Conservation (phyloP, 1,284 basidiomycete genomes). For the Fomitiporia mediterranea region DNA sequence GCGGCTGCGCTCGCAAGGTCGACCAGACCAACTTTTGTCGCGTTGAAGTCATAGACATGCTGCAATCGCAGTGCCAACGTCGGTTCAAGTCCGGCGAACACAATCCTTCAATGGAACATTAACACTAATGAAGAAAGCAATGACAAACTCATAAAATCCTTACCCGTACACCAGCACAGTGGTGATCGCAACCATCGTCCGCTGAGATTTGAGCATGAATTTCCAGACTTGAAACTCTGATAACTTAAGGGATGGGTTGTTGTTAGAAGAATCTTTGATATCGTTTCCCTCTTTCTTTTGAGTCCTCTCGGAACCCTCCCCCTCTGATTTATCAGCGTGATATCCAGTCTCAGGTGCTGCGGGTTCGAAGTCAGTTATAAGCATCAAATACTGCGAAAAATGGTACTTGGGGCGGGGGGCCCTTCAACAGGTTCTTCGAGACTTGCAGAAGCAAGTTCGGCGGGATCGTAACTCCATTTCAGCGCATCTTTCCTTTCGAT, state of each 20-base stretch:
- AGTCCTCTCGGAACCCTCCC: not conserved
- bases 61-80: slow-evolving; percentile 65
- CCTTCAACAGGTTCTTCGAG: no score
- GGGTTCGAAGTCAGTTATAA: no score
- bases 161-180: slow-evolving; percentile 62
- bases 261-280: not conserved
- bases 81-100: slow-evolving; percentile 55
- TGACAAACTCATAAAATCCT: slow-evolving; percentile 19
- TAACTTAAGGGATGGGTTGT: not conserved
- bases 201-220: slow-evolving; percentile 30
- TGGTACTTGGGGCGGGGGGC: no score
- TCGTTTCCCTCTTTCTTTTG: not conserved
- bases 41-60: slow-evolving; percentile 52
- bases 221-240: slow-evolving; percentile 16
- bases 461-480: slow-evolving; percentile 48
- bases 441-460: slow-evolving; percentile 11
- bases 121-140: slow-evolving; percentile 1
- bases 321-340: no score
- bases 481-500: slow-evolving; percentile 60
- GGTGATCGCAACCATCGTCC: slow-evolving; percentile 42
- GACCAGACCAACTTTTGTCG: slow-evolving; percentile 62
- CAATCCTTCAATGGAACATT: slow-evolving; percentile 37
- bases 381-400: no score
- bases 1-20: slow-evolving; percentile 70
- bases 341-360: no score